phyloP scores from a whole-genome alignment of 495 filamentous ascomycete genomes.

The Mytilinidion resinicola region DNA sequence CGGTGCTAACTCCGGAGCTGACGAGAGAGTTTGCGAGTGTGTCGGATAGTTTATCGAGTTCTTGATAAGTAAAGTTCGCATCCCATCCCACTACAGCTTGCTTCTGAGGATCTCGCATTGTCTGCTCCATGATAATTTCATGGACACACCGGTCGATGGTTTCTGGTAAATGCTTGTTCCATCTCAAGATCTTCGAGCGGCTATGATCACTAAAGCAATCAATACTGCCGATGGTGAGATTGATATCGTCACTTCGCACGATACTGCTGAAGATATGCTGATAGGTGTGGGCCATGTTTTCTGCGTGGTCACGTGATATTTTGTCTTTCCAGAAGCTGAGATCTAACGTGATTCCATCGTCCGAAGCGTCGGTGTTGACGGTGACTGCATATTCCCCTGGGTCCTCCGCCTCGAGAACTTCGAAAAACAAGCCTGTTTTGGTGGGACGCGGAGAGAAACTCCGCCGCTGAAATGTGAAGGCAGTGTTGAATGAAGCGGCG shows the following conservation, averaged over 20 bases:
- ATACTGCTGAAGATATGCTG: conserved; percentile 18
- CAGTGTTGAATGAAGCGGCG: conserved; percentile 26
- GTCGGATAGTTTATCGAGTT: no score
- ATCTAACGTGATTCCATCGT: conserved; percentile 17
- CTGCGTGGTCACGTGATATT: conserved; percentile 19
- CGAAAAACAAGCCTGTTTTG: conserved; percentile 13
- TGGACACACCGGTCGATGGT: no score
- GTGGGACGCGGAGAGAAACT: conserved; percentile 10
- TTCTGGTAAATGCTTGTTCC: no score
- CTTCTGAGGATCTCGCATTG: no score
- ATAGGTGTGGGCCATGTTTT: conserved; percentile 23
- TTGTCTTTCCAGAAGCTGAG: conserved; percentile 27
- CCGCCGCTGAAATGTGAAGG: conserved; percentile 23
- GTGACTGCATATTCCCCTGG: conserved; percentile 27
- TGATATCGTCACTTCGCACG: not conserved
- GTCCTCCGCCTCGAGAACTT: conserved; percentile 23
- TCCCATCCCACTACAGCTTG: no score
- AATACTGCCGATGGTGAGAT: no score
- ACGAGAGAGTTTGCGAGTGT: no score
- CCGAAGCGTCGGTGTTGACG: conserved; percentile 25
- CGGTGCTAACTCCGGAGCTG: no score
- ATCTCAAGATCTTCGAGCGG: no score
- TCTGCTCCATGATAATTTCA: no score
- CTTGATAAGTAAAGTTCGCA: no score
- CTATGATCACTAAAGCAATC: no score